phyloP scores from a whole-genome alignment of 2,329 filamentous ascomycete genomes.

The Zalaria obscura region DNA sequence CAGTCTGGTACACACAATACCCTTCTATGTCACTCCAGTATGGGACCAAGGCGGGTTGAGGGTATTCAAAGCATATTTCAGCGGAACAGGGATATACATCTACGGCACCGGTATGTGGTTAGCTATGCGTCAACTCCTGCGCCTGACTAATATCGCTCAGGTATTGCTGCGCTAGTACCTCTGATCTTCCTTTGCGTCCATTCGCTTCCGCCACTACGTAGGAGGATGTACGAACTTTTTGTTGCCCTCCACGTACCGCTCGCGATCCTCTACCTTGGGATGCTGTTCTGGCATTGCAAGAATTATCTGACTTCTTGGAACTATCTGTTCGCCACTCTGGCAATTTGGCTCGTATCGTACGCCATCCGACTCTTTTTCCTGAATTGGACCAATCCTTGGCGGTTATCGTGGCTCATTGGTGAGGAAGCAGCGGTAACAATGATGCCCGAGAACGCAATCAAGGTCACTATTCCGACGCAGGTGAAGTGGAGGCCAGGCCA shows the following conservation, averaged over 20 bases:
- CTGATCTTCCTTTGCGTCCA: conserved; percentile 72
- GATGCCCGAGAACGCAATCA: conserved; percentile 87
- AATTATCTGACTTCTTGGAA: conserved; percentile 84
- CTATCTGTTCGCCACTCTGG: conserved; percentile 71
- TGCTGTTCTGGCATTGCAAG: conserved; percentile 92
- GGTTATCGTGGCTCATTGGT: conserved; percentile 69
- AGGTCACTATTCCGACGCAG: conserved; percentile 85
- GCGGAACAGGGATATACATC: conserved; percentile 50
- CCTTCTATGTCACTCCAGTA: conserved; percentile 80
- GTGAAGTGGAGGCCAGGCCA: conserved; percentile 89
- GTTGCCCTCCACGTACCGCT: conserved; percentile 70
- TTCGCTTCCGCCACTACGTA: conserved; percentile 65
- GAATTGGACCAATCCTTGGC: conserved; percentile 77
- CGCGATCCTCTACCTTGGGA: conserved; percentile 62
- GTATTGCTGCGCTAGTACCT: conserved; percentile 60
- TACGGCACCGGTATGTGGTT: conserved; percentile 59
- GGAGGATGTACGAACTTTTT: conserved; percentile 74
- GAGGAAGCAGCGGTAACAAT: conserved; percentile 84
- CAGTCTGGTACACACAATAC: conserved; percentile 69
- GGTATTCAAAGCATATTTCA: conserved; percentile 58
- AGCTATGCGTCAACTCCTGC: not conserved
- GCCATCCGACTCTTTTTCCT: conserved; percentile 64
- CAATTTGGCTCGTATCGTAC: conserved; percentile 66
- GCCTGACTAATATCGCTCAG: conserved; percentile 12
- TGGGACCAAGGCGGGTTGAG: conserved; percentile 64